Percentiles rank a stretch among this genome's conserved stretches.
Conservation (phyloP, 192 early-diverging fungal species). For the Dissophora globulifera region DNA sequence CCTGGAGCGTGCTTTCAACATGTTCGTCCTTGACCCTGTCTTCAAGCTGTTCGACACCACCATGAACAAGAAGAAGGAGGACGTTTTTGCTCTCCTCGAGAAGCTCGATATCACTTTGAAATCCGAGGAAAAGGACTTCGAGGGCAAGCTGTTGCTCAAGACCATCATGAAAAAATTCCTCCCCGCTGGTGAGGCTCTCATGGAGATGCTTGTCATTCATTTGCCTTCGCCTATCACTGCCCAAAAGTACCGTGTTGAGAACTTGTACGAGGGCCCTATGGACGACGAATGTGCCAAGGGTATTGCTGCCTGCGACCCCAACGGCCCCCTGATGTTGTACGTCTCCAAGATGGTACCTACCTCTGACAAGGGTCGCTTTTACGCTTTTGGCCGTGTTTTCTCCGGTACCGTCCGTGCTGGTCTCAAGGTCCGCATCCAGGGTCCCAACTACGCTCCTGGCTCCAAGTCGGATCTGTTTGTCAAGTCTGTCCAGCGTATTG, state of each 20-base stretch:
- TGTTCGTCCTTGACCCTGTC: conserved; percentile 98
- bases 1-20: conserved; percentile 96
- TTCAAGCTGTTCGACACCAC: conserved; percentile 95
- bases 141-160: conserved; percentile 95
- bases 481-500: conserved; percentile 98
- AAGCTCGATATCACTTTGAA: conserved; percentile 90
- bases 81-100: conserved; percentile 76
- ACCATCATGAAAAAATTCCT: conserved; percentile 98
- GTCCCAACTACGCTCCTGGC: conserved; percentile 91
- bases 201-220: conserved; percentile 99
- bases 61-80: conserved; percentile 98
- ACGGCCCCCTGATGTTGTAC: conserved; percentile 98
- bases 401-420: conserved; percentile 96
- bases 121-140: conserved; percentile 87
- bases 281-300: conserved; percentile 94
- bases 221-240: conserved; percentile 95
- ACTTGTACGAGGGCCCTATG: conserved; percentile 94
- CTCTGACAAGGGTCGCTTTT: conserved; percentile 99
- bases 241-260: conserved; percentile 91
- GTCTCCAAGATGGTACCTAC: conserved; percentile 99
- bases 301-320: conserved; percentile 90
- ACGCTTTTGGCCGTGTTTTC: conserved; percentile 99
- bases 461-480: conserved; percentile 93
- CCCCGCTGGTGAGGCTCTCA: conserved; percentile 94
- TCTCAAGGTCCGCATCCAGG: conserved; percentile 99